A percentile compares a stretch with the other conserved stretches of the same genome.
phyloP scores from a whole-genome alignment of 352 stramenopile species.

The Phytophthora sojae region DNA sequence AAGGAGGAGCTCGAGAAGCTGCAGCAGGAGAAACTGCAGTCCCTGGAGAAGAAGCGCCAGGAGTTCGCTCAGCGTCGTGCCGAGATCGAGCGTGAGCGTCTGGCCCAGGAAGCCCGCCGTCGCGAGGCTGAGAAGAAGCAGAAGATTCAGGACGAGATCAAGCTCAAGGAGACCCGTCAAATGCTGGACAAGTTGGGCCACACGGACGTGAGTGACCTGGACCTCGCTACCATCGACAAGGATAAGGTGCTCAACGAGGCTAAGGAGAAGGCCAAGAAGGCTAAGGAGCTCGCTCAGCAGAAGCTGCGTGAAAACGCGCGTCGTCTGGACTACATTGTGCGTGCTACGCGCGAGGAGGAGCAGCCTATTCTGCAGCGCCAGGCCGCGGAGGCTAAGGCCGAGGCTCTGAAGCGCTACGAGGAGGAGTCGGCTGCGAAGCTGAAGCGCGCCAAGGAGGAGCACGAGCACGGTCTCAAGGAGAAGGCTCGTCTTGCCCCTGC shows the following conservation, averaged over 20 bases:
- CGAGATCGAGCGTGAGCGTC: conserved; percentile 81
- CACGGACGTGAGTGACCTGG: conserved; percentile 71
- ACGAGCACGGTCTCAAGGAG: conserved; percentile 92
- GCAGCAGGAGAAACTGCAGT: conserved; percentile 92
- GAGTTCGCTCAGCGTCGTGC: conserved; percentile 76
- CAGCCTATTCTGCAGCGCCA: conserved; percentile 92
- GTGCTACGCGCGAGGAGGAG: conserved; percentile 96
- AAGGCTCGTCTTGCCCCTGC: conserved; percentile 73
- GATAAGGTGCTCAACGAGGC: conserved; percentile 93
- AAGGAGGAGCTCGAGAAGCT: conserved; percentile 97
- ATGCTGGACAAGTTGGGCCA: conserved; percentile 85
- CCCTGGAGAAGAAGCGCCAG: conserved; percentile 83
- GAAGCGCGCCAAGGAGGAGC: conserved; percentile 82
- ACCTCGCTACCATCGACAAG: conserved; percentile 81
- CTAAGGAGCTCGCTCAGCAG: conserved; percentile 95
- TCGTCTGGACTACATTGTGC: conserved; percentile 96
- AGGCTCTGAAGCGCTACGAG: conserved; percentile 66
- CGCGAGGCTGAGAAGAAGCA: conserved; percentile 95
- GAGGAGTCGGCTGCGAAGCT: conserved; percentile 89
- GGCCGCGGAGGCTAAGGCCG: conserved; percentile 79
- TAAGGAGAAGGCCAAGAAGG: conserved; percentile 95
- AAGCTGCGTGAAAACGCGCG: conserved; percentile 94
- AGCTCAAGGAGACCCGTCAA: conserved; percentile 90
- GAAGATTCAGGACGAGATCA: conserved; percentile 96
- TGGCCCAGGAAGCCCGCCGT: conserved; percentile 78